Percentiles rank a stretch among this genome's conserved stretches.
These are phyloP conservation scores for Tetracladium setigerum DNA, from an alignment of 495 filamentous ascomycete species.

Conservation along the genomic window DNA sequence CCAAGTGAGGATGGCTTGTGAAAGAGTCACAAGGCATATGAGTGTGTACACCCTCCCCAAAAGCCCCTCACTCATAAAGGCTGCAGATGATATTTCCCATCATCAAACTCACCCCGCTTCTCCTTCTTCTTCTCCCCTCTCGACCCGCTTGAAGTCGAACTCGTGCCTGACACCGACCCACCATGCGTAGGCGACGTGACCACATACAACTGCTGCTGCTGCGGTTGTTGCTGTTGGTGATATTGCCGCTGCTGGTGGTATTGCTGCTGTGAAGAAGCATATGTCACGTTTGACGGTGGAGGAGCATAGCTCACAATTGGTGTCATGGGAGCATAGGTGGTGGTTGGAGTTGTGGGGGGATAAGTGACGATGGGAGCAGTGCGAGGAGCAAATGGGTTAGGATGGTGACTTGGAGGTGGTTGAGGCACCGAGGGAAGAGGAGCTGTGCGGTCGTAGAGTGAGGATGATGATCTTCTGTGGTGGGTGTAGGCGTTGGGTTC, in stretches of 20 bases:
- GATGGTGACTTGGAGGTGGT: not conserved
- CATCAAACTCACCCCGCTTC: constrained; percentile 53
- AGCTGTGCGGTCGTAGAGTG: not conserved
- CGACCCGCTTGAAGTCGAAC: constrained; percentile 38
- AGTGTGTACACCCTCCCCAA: no score
- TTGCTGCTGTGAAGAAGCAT: not conserved
- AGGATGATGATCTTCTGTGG: no score
- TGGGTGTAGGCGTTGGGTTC: no score
- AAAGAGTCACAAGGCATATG: no score
- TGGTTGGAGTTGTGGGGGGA: not conserved
- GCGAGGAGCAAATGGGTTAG: constrained; percentile 4
- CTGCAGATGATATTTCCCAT: constrained; percentile 49
- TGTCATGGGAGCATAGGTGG: no score
- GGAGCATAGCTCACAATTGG: no score
- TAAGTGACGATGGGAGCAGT: no score
- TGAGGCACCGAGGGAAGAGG: not conserved
- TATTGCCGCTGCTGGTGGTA: not conserved
- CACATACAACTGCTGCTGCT: constrained; percentile 1
- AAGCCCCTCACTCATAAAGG: constrained; percentile 35
- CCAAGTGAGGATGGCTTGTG: no score
- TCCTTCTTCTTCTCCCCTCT: constrained; percentile 34
- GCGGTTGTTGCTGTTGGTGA: constrained; percentile 1
- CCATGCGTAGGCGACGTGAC: constrained; percentile 43
- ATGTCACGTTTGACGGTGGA: constrained; percentile 9
- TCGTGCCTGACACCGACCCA: constrained; percentile 54